These are phyloP conservation scores for Strobilomyces dryophilus DNA, from an alignment of 768 basidiomycete species.

Conservation along the genomic window DNA sequence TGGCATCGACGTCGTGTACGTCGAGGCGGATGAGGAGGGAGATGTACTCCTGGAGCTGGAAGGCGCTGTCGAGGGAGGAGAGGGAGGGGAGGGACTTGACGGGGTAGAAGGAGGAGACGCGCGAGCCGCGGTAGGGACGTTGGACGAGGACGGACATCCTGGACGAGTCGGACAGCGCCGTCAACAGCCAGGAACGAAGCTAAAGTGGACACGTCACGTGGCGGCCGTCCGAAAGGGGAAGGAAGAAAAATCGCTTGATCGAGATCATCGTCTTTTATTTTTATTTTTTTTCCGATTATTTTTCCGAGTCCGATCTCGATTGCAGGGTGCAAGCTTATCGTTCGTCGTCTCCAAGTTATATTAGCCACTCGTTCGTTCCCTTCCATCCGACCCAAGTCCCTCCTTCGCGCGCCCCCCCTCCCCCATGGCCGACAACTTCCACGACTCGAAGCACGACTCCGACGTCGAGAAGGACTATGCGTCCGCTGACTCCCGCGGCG, in stretches of 20 bases:
- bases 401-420: conserved; percentile 5
- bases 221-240: neutral
- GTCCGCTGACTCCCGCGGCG: conserved; percentile 13
- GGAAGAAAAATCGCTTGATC: conserved; percentile 1
- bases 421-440: conserved; percentile 22
- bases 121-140: conserved; percentile 70
- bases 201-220: conserved; percentile 14
- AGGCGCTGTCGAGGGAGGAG: conserved; percentile 81
- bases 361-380: conserved; percentile 1
- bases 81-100: conserved; percentile 67
- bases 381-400: neutral
- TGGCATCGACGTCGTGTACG: conserved; percentile 82
- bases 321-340: conserved; percentile 2
- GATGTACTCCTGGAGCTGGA: conserved; percentile 94
- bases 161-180: conserved; percentile 2
- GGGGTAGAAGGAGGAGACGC: conserved; percentile 78
- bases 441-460: conserved; percentile 19
- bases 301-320: conserved; percentile 1
- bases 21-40: conserved; percentile 80
- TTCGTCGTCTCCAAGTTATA: conserved; percentile 5
- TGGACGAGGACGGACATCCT: conserved; percentile 36
- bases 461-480: conserved; percentile 30
- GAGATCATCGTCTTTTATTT: neutral
- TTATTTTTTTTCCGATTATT: neutral
- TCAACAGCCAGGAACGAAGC: neutral